A percentile compares a stretch with the other conserved stretches of the same genome.
Conservation (phyloP, 1,284 basidiomycete genomes). For the Coniferiporia weirii region DNA sequence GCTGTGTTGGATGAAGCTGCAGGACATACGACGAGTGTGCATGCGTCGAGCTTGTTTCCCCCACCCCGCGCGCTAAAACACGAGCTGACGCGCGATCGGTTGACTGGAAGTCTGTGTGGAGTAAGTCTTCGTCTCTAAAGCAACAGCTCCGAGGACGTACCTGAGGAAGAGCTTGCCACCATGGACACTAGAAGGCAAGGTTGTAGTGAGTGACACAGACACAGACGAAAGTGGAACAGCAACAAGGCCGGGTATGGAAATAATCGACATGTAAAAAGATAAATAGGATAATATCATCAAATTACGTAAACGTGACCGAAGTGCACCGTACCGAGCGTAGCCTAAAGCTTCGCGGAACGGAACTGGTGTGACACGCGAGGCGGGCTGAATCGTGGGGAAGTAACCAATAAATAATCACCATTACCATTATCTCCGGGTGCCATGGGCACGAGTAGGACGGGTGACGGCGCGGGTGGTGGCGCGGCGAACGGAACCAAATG, state of each 20-base stretch:
- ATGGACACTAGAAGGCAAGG: background rate
- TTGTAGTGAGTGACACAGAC: background rate
- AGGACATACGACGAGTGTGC: conserved; percentile 20
- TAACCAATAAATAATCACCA: conserved; percentile 8
- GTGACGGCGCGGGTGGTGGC: background rate
- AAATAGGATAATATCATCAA: background rate
- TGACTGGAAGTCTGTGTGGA: conserved; percentile 28
- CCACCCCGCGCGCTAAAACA: conserved; percentile 43
- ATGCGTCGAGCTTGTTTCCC: conserved; percentile 26
- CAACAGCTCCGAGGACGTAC: background rate
- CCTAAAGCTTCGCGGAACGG: conserved; percentile 14
- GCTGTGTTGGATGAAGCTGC: conserved; percentile 14
- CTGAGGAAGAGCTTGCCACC: background rate
- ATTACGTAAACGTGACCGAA: too few species aligned
- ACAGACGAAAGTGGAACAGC: background rate
- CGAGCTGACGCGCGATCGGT: conserved; percentile 52
- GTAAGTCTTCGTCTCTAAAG: background rate
- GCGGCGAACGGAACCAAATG: background rate
- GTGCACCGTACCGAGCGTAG: background rate
- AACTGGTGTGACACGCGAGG: background rate
- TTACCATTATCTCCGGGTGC: background rate
- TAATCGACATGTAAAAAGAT: background rate
- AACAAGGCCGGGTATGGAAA: background rate
- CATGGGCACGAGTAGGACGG: background rate
- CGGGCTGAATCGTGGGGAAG: background rate